A percentile compares a stretch with the other conserved stretches of the same genome.
Conservation (phyloP, 495 filamentous ascomycete genomes). For the Hypomontagnella monticulosa region DNA sequence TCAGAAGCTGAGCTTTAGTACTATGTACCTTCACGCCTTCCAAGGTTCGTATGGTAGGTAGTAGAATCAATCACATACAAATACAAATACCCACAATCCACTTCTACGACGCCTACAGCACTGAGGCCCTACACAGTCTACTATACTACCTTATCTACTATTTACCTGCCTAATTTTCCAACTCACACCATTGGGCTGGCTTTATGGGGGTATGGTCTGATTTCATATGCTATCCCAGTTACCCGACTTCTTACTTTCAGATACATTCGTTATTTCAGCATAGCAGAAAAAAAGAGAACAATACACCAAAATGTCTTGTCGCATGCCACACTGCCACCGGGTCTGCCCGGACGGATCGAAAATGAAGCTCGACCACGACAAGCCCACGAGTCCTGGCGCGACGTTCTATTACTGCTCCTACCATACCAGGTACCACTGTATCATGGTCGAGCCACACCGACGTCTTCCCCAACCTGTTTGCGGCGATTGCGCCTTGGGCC, state of each 20-base stretch:
- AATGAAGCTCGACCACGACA: slow-evolving; percentile 35
- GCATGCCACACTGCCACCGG: slow-evolving; percentile 24
- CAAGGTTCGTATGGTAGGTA: too few species aligned
- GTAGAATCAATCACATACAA: background rate
- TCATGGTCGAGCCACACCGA: slow-evolving; percentile 19
- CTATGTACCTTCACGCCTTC: too few species aligned
- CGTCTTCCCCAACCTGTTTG: slow-evolving; percentile 31
- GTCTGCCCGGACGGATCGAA: slow-evolving; percentile 24
- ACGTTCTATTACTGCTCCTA: slow-evolving; percentile 39
- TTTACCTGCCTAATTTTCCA: background rate
- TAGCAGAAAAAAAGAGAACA: slow-evolving; percentile 12
- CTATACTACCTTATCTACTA: background rate
- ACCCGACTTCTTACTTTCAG: background rate
- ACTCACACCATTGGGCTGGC: background rate
- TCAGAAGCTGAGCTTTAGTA: background rate
- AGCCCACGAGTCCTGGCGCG: slow-evolving; percentile 22
- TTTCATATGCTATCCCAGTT: slow-evolving; percentile 3
- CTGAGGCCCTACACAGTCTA: background rate
- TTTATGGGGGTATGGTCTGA: background rate
- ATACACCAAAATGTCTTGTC: slow-evolving; percentile 27
- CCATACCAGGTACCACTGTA: slow-evolving; percentile 34
- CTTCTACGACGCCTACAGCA: slow-evolving; percentile 1
- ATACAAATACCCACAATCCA: slow-evolving; percentile 1
- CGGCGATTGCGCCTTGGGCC: slow-evolving; percentile 40
- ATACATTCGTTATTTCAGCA: slow-evolving; percentile 27